A percentile compares a stretch with the other conserved stretches of the same genome.
phyloP scores from a whole-genome alignment of 805 yeast species.

The Yamadazyma olivae region DNA sequence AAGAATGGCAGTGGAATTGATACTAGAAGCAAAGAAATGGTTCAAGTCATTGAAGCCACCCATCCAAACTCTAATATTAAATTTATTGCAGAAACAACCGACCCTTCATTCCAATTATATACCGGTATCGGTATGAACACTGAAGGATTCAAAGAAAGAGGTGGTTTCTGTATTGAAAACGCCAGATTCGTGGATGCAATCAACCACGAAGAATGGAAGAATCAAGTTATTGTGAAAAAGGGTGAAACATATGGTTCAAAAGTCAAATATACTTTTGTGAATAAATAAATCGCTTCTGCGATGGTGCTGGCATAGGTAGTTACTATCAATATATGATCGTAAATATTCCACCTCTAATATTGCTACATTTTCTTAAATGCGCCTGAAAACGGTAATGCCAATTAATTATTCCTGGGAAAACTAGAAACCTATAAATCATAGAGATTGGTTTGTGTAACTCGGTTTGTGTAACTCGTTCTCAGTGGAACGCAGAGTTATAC shows the following conservation, averaged over 20 bases:
- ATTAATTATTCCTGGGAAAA: too few relatives aligned
- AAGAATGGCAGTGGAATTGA: slow-evolving; percentile 34
- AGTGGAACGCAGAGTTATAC: too few relatives aligned
- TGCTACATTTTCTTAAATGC: too few relatives aligned
- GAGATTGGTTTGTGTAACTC: too few relatives aligned
- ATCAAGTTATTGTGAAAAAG: slow-evolving; percentile 44
- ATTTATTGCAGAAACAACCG: slow-evolving; percentile 51
- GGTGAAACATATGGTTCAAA: slow-evolving; percentile 54
- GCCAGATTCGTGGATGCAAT: slow-evolving; percentile 57
- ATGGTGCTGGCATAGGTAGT: neutral
- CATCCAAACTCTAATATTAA: slow-evolving; percentile 43
- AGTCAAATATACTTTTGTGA: slow-evolving; percentile 25
- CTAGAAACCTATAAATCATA: too few relatives aligned
- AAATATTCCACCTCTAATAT: too few relatives aligned
- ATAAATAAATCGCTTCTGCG: neutral
- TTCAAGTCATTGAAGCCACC: slow-evolving; percentile 38
- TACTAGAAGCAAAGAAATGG: slow-evolving; percentile 40
- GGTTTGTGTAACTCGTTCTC: too few relatives aligned
- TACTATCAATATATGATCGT: too few relatives aligned
- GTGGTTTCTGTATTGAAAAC: slow-evolving; percentile 65
- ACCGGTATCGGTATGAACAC: slow-evolving; percentile 53
- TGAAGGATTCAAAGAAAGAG: slow-evolving; percentile 33
- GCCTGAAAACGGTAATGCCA: too few relatives aligned
- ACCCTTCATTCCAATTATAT: slow-evolving; percentile 65
- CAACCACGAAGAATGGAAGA: slow-evolving; percentile 43